Evolutionary conservation across 2,329 filamentous ascomycete genomes (phyloP).

Genomic region (Fusarium illudens): DNA sequence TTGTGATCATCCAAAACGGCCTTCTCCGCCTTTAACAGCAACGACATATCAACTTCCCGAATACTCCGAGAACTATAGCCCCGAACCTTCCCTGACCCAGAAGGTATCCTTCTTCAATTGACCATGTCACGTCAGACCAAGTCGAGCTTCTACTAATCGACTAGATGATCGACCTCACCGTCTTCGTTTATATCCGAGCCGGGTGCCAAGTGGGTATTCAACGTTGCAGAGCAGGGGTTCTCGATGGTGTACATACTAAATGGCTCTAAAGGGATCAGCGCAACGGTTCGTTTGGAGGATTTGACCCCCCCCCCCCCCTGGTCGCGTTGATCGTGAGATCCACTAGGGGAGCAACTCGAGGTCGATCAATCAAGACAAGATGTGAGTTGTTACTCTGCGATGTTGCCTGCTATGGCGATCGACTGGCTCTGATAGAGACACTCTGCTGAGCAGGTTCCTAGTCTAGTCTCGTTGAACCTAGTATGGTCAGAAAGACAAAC

Average conservation of each 20-base stretch:
- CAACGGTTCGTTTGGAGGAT: background rate
- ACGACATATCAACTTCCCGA: background rate
- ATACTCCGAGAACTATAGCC: background rate
- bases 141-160: background rate
- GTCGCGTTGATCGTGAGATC: background rate
- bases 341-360: background rate
- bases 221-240: background rate
- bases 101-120: background rate
- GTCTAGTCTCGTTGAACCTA: no score
- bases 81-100: background rate
- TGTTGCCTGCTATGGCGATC: background rate
- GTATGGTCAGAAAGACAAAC: no score
- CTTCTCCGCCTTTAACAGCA: background rate
- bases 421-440: no score
- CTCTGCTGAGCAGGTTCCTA: no score
- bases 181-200: background rate
- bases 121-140: background rate
- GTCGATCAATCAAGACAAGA: background rate
- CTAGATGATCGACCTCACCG: background rate
- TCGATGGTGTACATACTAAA: background rate
- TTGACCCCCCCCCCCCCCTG: background rate
- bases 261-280: constrained; percentile 13
- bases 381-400: background rate
- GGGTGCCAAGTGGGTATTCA: background rate
- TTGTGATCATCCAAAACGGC: background rate